Base-by-base conservation (phyloP, 192 early-diverging fungal species). In the Diversispora epigaea region DNA sequence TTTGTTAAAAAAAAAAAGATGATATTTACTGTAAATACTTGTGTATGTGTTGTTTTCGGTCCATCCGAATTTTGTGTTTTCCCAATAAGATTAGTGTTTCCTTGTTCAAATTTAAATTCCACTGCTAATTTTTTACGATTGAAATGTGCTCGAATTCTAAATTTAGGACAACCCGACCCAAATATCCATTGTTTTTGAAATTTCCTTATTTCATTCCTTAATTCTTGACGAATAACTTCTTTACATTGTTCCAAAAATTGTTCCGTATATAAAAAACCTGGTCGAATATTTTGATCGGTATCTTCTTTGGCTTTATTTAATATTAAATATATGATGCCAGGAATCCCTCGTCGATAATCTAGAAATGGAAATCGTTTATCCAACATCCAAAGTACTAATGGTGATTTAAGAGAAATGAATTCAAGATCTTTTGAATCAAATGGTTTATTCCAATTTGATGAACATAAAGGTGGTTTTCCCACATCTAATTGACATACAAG, bases 71-170 rank as follows among this genome's bases (percentile, higher is more conserved):
- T 49, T 4, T 66, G 47, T 4, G 46, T n/a, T 45, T 49, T 15
- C 14, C 61, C 21, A n/a, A 56, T 32, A 32, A 32, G 47, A 58
- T 89, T 93, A 11, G 92, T 90, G 41, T 87, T 89, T 58, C 87
- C 82, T 71, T 95, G 94, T 41, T 81, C 83, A 85, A 95, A 89
- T 52, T 83, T 86, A 72, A 99, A 89, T 80, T 98, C 96, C 10
- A 99, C 93, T 8, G 93, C 90, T 88, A 97, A 92, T 80, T 96
- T 97, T 84, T 96, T 98, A 49, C 95, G 90, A 81, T 96, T 98
- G 70, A 99, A 98, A 62, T 89, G 82, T 73, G 93, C 95, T 19
- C 74, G 73, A 52, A 97, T 89, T 73, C 80, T 82, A 77, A 99
- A 96, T 66, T 91, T 90, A 1, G 98, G 98, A 76, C 91, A 94